These are phyloP conservation scores for Verticillium nubilum DNA, from an alignment of 2,329 filamentous ascomycete species.

Conservation along the genomic window DNA sequence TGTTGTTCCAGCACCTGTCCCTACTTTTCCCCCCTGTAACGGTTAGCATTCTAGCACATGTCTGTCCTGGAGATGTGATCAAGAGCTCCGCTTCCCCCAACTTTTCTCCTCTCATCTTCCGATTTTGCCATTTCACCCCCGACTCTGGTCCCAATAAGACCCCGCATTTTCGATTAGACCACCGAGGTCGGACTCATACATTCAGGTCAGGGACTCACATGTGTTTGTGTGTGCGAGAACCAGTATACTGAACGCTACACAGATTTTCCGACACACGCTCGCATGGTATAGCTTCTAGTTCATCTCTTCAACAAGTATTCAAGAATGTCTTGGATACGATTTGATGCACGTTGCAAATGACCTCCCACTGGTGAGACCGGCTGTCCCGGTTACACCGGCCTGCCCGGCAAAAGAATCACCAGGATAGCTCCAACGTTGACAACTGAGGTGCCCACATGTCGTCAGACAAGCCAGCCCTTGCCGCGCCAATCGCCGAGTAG, in stretches of 20 bases:
- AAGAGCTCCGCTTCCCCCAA: background rate
- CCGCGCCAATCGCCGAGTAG: background rate
- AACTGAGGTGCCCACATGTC: background rate
- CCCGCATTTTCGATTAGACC: background rate
- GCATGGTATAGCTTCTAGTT: no score
- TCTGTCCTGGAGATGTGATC: background rate
- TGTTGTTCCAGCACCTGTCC: background rate
- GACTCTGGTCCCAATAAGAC: background rate
- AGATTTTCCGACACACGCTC: no score
- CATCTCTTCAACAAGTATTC: no score
- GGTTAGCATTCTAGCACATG: background rate
- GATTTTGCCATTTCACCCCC: background rate
- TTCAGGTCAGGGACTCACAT: background rate
- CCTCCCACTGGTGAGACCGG: background rate
- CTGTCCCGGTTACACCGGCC: background rate
- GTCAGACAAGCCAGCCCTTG: background rate
- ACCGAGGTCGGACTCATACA: background rate
- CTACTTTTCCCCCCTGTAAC: background rate
- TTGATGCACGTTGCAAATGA: background rate
- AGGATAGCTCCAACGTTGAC: background rate
- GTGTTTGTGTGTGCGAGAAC: no score
- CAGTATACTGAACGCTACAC: no score
- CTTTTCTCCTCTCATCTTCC: background rate
- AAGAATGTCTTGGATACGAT: no score
- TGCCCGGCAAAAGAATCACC: background rate